Conservation (phyloP, 2,329 filamentous ascomycete genomes). For the Aureobasidium mangrovei region DNA sequence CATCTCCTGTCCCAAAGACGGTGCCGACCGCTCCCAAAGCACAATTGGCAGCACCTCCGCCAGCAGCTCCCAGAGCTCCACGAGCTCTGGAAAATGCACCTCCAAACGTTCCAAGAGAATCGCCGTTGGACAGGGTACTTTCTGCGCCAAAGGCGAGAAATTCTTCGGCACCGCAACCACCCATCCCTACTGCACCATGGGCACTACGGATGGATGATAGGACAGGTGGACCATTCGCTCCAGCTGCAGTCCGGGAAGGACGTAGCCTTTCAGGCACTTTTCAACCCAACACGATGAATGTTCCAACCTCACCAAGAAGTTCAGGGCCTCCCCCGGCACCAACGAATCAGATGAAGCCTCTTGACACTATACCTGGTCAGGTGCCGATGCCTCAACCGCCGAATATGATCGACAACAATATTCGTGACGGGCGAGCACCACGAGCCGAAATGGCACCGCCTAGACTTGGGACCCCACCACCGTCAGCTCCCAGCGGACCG, state of each 20-base stretch:
- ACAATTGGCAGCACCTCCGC: slow-evolving; percentile 26
- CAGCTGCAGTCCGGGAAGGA: neutral
- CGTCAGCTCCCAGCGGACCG: slow-evolving; percentile 16
- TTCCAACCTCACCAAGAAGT: slow-evolving; percentile 6
- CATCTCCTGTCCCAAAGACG: slow-evolving; percentile 14
- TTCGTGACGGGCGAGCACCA: neutral
- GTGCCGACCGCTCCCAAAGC: slow-evolving; percentile 31
- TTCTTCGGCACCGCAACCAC: neutral
- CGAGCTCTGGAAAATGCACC: slow-evolving; percentile 24
- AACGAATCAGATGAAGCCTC: neutral
- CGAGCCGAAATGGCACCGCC: slow-evolving; percentile 10
- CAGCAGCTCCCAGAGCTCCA: slow-evolving; percentile 25
- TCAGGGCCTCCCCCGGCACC: neutral
- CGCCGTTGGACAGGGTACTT: neutral
- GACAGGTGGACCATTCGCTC: neutral
- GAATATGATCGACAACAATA: neutral
- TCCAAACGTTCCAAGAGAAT: neutral
- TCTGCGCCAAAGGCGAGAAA: slow-evolving; percentile 7
- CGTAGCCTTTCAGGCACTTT: slow-evolving; percentile 8
- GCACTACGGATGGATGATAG: slow-evolving; percentile 12
- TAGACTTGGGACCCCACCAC: slow-evolving; percentile 14
- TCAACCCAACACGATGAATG: neutral
- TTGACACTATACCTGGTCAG: neutral
- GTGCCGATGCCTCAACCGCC: neutral
- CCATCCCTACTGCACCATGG: slow-evolving; percentile 12